These are phyloP conservation scores for Warburgia ugandensis DNA, from an alignment of 164 flowering plant genomes.

Conservation along the genomic window DNA sequence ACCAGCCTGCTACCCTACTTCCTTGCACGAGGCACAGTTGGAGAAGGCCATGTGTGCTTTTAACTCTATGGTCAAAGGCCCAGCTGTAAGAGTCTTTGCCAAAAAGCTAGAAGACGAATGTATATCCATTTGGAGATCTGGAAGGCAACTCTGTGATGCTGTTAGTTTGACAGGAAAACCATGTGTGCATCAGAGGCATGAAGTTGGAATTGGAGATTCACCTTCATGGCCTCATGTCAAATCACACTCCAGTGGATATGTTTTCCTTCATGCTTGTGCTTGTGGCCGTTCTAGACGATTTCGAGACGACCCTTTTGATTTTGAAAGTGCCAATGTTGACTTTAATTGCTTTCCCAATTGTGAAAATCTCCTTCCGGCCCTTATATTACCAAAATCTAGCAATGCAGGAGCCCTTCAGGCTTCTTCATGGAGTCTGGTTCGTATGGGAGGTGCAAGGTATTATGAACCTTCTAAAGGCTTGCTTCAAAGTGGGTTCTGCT, in stretches of 20 bases:
- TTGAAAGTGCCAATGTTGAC: slow-evolving; percentile 60
- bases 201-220: slow-evolving; percentile 18
- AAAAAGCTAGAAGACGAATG: slow-evolving; percentile 75
- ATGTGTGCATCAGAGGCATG: slow-evolving; percentile 83
- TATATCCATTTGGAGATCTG: slow-evolving; percentile 68
- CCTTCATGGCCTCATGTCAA: slow-evolving; percentile 23
- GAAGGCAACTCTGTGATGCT: slow-evolving; percentile 91
- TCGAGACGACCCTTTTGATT: slow-evolving; percentile 84
- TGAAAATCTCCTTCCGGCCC: slow-evolving; percentile 60
- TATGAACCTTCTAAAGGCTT: slow-evolving; percentile 83
- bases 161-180: slow-evolving; percentile 91
- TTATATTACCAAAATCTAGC: slow-evolving; percentile 41
- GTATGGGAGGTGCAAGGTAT: slow-evolving; percentile 67
- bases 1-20: slow-evolving; percentile 76
- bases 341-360: slow-evolving; percentile 55
- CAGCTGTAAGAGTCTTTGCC: slow-evolving; percentile 46
- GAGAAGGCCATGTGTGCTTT: slow-evolving; percentile 65
- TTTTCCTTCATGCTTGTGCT: slow-evolving; percentile 92
- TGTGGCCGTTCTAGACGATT: slow-evolving; percentile 80
- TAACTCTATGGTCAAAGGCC: slow-evolving; percentile 77
- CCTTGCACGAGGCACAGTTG: slow-evolving; percentile 56
- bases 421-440: slow-evolving; percentile 71
- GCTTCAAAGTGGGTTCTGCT: slow-evolving; percentile 78
- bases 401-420: slow-evolving; percentile 38
- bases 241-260: slow-evolving; percentile 81